Conservation (phyloP, 352 stramenopile genomes). For the Globisporangium sylvaticum region DNA sequence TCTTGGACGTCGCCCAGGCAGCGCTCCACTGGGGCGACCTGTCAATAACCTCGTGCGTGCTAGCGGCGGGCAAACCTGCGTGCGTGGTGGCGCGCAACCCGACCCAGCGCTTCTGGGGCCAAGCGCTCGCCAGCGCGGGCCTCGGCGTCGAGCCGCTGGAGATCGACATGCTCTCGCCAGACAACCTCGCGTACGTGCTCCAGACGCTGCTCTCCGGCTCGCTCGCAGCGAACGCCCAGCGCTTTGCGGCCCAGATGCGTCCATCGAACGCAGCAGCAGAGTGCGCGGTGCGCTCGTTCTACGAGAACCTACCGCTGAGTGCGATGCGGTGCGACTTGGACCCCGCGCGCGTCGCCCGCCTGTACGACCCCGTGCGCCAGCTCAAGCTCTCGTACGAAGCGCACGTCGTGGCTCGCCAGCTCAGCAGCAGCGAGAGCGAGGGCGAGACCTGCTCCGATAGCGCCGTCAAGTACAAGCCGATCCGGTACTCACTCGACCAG, state of each 20-base stretch:
- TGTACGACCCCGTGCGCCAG: slow-evolving; percentile 56
- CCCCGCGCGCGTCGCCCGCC: slow-evolving; percentile 48
- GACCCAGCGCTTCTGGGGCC: slow-evolving; percentile 49
- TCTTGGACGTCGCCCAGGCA: slow-evolving; percentile 33
- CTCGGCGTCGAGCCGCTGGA: slow-evolving; percentile 36
- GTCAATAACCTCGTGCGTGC: slow-evolving; percentile 46
- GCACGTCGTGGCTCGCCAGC: slow-evolving; percentile 44
- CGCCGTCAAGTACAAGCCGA: slow-evolving; percentile 68
- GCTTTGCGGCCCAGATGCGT: slow-evolving; percentile 24
- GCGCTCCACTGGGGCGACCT: slow-evolving; percentile 55
- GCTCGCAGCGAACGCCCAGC: slow-evolving; percentile 27
- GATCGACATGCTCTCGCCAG: slow-evolving; percentile 28
- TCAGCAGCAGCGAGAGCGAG: slow-evolving; percentile 19
- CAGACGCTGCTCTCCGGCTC: slow-evolving; percentile 29
- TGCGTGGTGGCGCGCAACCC: slow-evolving; percentile 43
- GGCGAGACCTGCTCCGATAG: slow-evolving; percentile 7
- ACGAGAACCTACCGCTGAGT: slow-evolving; percentile 56
- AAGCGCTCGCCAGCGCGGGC: slow-evolving; percentile 39
- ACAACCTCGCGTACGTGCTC: slow-evolving; percentile 41
- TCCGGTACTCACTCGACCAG: slow-evolving; percentile 59
- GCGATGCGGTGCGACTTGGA: slow-evolving; percentile 76
- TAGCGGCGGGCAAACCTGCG: slow-evolving; percentile 38
- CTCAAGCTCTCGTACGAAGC: slow-evolving; percentile 82
- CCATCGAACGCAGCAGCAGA: slow-evolving; percentile 38
- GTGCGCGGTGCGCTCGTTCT: slow-evolving; percentile 54